These are phyloP conservation scores for Thalassiosira pacifica DNA, from an alignment of 352 stramenopile species.

Conservation along the genomic window DNA sequence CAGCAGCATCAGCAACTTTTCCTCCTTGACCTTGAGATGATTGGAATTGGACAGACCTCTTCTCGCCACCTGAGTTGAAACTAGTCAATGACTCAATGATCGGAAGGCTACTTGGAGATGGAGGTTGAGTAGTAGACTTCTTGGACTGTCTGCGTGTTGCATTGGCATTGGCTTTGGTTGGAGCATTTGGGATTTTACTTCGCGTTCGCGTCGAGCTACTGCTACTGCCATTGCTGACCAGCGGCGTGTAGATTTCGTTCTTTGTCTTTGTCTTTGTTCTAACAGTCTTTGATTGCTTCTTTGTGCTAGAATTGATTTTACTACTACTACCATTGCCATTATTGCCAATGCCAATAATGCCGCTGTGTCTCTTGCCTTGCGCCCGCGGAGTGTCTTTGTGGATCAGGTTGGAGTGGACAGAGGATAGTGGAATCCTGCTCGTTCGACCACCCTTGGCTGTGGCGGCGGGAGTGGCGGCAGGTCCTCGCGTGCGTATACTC, in stretches of 20 bases:
- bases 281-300: conserved; percentile 21
- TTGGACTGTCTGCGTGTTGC: background rate
- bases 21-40: background rate
- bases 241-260: conserved; percentile 27
- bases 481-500: too few relatives aligned
- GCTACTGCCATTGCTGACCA: conserved; percentile 3
- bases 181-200: background rate
- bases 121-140: too few relatives aligned
- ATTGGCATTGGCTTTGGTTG: background rate
- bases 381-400: background rate
- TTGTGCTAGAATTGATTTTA: conserved; percentile 18
- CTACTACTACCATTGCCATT: too few relatives aligned
- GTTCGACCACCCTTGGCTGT: conserved; percentile 15
- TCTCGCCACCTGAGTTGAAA: too few relatives aligned
- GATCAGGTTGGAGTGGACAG: conserved; percentile 31
- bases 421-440: conserved; percentile 34
- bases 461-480: too few relatives aligned
- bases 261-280: too few relatives aligned
- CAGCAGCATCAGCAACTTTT: too few relatives aligned
- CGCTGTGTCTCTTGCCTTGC: background rate
- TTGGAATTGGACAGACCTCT: too few relatives aligned
- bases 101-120: too few relatives aligned
- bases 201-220: too few relatives aligned
- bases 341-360: background rate
- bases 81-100: conserved; percentile 20